A percentile compares a stretch with the other conserved stretches of the same genome.
Evolutionary conservation across 768 basidiomycete species (phyloP).

Genomic region (Mycena metata): DNA sequence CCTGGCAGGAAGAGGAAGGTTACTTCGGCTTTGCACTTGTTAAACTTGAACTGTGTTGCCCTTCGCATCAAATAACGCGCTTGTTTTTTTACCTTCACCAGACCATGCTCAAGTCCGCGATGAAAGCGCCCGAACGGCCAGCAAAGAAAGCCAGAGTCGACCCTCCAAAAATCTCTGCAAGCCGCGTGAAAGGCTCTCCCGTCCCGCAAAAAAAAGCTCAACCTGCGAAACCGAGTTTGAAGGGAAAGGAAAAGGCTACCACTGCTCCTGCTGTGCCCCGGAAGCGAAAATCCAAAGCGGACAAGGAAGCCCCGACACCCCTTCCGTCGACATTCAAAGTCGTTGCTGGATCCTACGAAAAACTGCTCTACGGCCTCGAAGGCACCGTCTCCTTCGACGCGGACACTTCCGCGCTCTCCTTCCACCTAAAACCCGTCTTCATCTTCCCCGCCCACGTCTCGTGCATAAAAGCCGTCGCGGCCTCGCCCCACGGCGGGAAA

Average conservation of each 20-base stretch:
- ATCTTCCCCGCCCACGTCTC: conserved; percentile 98
- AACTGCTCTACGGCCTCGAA: conserved; percentile 91
- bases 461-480: conserved; percentile 91
- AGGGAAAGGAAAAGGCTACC: conserved; percentile 44
- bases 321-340: conserved; percentile 83
- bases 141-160: conserved; percentile 47
- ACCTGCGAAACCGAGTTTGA: conserved; percentile 41
- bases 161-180: conserved; percentile 30
- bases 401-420: conserved; percentile 45
- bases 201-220: conserved; percentile 42
- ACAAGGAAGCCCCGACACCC: conserved; percentile 3
- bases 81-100: conserved; percentile 17
- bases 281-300: conserved; percentile 32
- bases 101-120: conserved; percentile 29
- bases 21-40: not conserved
- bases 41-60: not conserved
- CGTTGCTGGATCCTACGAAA: conserved; percentile 96
- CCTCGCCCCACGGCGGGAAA: conserved; percentile 90
- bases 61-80: conserved; percentile 17
- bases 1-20: no score
- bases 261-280: conserved; percentile 8
- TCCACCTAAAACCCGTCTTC: conserved; percentile 82
- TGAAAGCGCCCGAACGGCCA: conserved; percentile 39
- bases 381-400: conserved; percentile 63
- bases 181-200: conserved; percentile 41